These are phyloP conservation scores for Parafenestella ontariensis DNA, from an alignment of 2,329 filamentous ascomycete genomes.

Conservation along the genomic window DNA sequence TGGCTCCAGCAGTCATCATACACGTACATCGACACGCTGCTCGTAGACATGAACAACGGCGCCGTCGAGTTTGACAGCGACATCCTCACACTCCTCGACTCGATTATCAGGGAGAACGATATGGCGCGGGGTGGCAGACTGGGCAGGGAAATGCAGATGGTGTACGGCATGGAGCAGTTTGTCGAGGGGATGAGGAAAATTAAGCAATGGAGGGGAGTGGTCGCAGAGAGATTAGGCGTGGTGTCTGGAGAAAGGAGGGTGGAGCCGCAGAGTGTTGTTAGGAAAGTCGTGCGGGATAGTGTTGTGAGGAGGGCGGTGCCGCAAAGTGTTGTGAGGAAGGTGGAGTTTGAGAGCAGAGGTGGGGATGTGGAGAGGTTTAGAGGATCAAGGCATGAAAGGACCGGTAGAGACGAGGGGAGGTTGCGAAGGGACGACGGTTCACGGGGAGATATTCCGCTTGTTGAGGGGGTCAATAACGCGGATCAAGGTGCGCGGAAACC, in stretches of 20 bases:
- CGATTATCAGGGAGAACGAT: constrained; percentile 39
- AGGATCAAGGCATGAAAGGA: not conserved
- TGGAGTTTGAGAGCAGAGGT: not conserved
- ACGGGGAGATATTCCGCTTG: not conserved
- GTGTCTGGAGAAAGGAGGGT: constrained; percentile 3
- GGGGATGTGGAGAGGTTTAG: not conserved
- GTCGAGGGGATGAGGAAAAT: constrained; percentile 39
- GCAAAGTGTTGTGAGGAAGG: not conserved
- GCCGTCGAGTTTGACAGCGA: constrained; percentile 65
- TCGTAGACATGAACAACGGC: constrained; percentile 71
- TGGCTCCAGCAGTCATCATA: constrained; percentile 69
- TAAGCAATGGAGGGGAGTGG: constrained; percentile 36
- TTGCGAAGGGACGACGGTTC: not conserved
- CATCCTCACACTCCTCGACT: constrained; percentile 52
- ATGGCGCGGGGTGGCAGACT: constrained; percentile 30
- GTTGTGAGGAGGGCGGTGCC: not conserved
- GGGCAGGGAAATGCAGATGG: constrained; percentile 34
- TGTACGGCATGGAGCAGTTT: constrained; percentile 48
- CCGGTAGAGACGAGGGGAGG: not conserved
- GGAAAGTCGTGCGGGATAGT: no score
- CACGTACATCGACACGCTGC: constrained; percentile 60
- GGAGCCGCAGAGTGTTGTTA: not conserved
- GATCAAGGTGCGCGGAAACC: not conserved
- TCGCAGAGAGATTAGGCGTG: constrained; percentile 39
- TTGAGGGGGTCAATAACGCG: not conserved